phyloP scores from a whole-genome alignment of 2,329 filamentous ascomycete genomes.

The Parastagonospora avenae region DNA sequence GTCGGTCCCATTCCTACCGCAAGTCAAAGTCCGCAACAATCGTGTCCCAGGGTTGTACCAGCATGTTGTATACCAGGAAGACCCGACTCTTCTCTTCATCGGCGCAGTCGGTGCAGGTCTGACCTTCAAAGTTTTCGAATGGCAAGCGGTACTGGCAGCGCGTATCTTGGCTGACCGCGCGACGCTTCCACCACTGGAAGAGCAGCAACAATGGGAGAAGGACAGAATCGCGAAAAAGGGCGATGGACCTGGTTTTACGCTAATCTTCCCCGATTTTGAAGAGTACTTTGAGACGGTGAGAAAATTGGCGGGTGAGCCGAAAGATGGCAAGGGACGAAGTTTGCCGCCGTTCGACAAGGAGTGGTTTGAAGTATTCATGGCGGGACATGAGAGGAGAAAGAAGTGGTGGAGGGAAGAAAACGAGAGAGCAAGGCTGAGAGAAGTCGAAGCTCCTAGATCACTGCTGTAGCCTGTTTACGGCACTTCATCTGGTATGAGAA shows the following conservation, averaged over 20 bases:
- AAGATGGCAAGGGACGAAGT: constrained; percentile 51
- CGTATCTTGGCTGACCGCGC: constrained; percentile 62
- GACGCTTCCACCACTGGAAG: constrained; percentile 54
- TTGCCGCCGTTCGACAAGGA: constrained; percentile 50
- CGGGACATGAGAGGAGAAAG: constrained; percentile 61
- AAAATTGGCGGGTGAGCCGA: constrained; percentile 54
- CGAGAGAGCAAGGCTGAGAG: constrained; percentile 34
- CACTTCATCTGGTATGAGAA: too few species aligned
- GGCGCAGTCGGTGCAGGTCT: constrained; percentile 59
- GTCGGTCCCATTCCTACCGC: constrained; percentile 62
- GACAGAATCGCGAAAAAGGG: constrained; percentile 60
- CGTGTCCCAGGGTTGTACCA: constrained; percentile 62
- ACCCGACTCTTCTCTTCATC: constrained; percentile 63
- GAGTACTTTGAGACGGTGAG: constrained; percentile 67
- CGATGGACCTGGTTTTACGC: constrained; percentile 62
- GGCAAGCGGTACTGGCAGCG: constrained; percentile 68
- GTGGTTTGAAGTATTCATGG: constrained; percentile 59
- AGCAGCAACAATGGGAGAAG: constrained; percentile 62
- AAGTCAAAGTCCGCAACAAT: constrained; percentile 59
- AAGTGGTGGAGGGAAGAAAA: constrained; percentile 64
- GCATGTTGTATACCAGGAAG: constrained; percentile 61
- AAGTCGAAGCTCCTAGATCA: neutral
- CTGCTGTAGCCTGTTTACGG: neutral
- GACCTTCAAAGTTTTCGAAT: constrained; percentile 73
- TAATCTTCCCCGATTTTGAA: constrained; percentile 66